A percentile compares a stretch with the other conserved stretches of the same genome.
These are phyloP conservation scores for Calonectria hongkongensis DNA, from an alignment of 2,329 filamentous ascomycete genomes.

Conservation along the genomic window DNA sequence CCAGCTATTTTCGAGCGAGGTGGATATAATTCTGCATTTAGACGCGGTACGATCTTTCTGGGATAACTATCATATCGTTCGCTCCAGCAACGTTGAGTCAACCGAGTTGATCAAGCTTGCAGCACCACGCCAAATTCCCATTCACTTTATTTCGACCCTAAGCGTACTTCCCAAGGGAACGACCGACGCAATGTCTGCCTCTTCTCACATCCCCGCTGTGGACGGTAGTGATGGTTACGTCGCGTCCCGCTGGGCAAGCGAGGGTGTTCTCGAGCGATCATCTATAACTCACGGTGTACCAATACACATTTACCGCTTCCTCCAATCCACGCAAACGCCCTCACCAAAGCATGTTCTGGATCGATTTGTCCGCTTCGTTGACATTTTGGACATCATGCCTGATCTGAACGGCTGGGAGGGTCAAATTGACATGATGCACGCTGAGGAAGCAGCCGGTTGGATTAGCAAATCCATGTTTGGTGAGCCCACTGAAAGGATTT, in stretches of 20 bases:
- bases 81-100: constrained; percentile 55
- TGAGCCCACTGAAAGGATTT: too few species aligned
- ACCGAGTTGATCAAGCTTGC: constrained; percentile 55
- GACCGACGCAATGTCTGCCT: constrained; percentile 2
- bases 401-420: too few species aligned
- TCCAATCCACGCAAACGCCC: too few species aligned
- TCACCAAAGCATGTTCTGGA: too few species aligned
- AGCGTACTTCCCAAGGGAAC: constrained; percentile 38
- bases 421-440: too few species aligned
- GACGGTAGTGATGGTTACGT: constrained; percentile 55
- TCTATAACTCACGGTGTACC: too few species aligned
- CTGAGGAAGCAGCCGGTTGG: too few species aligned
- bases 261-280: too few species aligned
- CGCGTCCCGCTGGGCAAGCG: constrained; percentile 58
- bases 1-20: constrained; percentile 52
- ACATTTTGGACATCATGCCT: too few species aligned
- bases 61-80: constrained; percentile 57
- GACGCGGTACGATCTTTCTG: constrained; percentile 61
- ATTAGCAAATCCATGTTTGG: too few species aligned
- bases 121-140: constrained; percentile 50
- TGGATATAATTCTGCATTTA: constrained; percentile 71
- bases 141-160: constrained; percentile 63
- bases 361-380: too few species aligned
- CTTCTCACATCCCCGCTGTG: constrained; percentile 3
- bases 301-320: too few species aligned